Evolutionary conservation across 108 stramenopile genomes (phyloP), one percentile per base, ranked within the genome.

Genomic region (Nitzschia palea): DNA sequence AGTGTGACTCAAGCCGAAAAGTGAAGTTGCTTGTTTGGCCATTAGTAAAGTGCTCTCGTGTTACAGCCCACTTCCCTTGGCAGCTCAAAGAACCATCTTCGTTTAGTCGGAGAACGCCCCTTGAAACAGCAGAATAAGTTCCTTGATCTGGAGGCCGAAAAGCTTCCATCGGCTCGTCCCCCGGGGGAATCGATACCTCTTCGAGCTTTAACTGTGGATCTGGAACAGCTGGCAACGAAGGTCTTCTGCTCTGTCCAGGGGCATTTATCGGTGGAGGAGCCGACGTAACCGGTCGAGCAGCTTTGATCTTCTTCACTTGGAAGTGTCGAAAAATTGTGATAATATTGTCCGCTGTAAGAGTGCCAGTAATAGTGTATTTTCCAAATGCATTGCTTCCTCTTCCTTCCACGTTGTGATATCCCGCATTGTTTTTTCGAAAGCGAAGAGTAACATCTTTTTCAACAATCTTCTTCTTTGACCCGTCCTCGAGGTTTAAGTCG

Each of bases 391-490:
- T 94, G 32, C 76, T 75, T 6, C 93, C 93, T 43, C 74, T 73
- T 33, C 93, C 93, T 60, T 94, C 93, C n/a, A 94, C 82, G 67
- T 94, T 94, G 71, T 88, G 75, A 61, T 80, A 89, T 1, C 93
- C 93, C 10, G 74, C 88, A 59, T 68, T 85, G 66, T 94, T 94
- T 61, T 80, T 82, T 47, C 77, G 62, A 54, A 94, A 94, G 44
- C 86, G 85, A 4, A 94, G 53, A 4, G 74, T 85, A 9, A 94
- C 73, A 63, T 94, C 90, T 35, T 80, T 64, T 61, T 94, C 93
- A 10, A 58, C 44, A 43, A 91, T 80, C 26, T 82, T 76, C 8
- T 83, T 85, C 35, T 65, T 74, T 8, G 62, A 45, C 2, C 87
- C 92, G 55, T 84, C 74, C 31, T 81, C 81, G 34, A 56, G 52